Conservation (phyloP, 805 yeast genomes). For the Cyberlindnera americana region DNA sequence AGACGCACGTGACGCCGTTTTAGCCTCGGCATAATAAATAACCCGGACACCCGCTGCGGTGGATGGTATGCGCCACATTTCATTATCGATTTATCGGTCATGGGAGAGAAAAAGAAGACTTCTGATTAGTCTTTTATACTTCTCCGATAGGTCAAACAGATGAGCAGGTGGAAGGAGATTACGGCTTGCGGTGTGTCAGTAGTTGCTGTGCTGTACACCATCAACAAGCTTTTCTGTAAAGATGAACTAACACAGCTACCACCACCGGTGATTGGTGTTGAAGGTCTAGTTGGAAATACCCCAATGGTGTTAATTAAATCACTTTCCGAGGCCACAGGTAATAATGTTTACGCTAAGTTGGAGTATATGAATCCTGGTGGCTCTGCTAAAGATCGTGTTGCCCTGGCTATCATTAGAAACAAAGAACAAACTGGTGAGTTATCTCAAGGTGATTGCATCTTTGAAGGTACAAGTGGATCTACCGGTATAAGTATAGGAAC, state of each 20-base stretch:
- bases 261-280: slow-evolving; percentile 51
- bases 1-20: no score
- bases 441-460: slow-evolving; percentile 64
- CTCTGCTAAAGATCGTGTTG: slow-evolving; percentile 93
- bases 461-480: slow-evolving; percentile 96
- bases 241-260: slow-evolving; percentile 23
- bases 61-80: no score
- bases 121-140: no score
- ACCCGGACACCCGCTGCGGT: no score
- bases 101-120: no score
- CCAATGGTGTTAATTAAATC: slow-evolving; percentile 76
- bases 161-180: slow-evolving; percentile 23
- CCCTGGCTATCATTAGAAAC: slow-evolving; percentile 71
- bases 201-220: no score
- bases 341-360: slow-evolving; percentile 80
- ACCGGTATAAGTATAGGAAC: slow-evolving; percentile 94
- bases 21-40: no score
- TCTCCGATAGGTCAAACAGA: no score
- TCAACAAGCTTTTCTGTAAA: slow-evolving; percentile 5
- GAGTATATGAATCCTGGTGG: slow-evolving; percentile 92
- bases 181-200: slow-evolving; percentile 23
- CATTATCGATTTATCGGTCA: no score
- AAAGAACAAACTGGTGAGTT: slow-evolving; percentile 61
- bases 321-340: slow-evolving; percentile 68
- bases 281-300: slow-evolving; percentile 85